A percentile compares a stretch with the other conserved stretches of the same genome.
phyloP scores from a whole-genome alignment of 306 rosid species.

The Fragaria ananassa region DNA sequence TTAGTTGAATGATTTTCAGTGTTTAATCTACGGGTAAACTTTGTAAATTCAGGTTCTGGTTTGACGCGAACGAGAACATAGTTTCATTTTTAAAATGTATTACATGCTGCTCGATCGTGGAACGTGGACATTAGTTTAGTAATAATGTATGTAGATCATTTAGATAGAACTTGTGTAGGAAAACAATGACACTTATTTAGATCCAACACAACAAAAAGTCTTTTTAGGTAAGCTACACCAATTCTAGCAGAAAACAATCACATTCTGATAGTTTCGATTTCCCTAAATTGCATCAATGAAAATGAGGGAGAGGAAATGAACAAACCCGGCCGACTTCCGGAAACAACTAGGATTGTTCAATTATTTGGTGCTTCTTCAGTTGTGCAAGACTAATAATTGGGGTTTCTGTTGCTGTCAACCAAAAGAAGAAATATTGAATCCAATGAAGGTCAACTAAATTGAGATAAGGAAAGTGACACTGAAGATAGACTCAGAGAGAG shows the following conservation, averaged over 20 bases:
- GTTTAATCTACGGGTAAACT: neutral
- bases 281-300: neutral
- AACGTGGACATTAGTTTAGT: no score
- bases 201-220: neutral
- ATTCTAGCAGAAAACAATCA: neutral
- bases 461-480: neutral
- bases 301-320: neutral
- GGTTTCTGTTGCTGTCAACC: constrained; percentile 16
- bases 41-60: no score
- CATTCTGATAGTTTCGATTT: neutral
- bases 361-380: neutral
- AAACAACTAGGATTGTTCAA: neutral
- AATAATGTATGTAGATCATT: neutral
- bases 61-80: no score
- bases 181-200: neutral
- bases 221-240: neutral
- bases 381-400: neutral
- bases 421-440: neutral
- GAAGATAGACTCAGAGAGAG: neutral
- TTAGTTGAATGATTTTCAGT: neutral
- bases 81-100: no score
- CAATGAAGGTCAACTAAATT: constrained; percentile 9
- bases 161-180: no score
- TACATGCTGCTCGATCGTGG: no score
- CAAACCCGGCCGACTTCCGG: neutral